Base-by-base conservation (phyloP, 163 green algal species). In the Trebouxia gelatinosa region DNA sequence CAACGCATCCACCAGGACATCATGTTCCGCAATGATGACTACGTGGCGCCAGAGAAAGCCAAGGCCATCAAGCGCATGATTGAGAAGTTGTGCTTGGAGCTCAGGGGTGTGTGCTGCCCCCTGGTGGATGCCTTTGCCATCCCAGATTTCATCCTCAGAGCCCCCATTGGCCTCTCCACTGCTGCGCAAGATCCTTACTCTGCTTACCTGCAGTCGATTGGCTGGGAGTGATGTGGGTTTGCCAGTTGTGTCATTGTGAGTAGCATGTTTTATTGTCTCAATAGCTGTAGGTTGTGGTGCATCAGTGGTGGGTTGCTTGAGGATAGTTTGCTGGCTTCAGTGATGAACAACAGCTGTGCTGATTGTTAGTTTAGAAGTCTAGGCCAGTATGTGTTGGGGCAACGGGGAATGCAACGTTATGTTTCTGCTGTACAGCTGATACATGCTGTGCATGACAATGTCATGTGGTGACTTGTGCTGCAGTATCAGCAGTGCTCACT, bases 61-160 rank as follows among this genome's bases (percentile, higher is more conserved):
- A 97, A 97, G 88, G 94, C 94, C 70, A 98, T 98, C 77, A 78
- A 91, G 66, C 83, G 85, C n/a, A 90, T 97, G 71, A 83, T 95
- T 16, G 85, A 93, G 78, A 51, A 81, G n/a, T 87, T 98, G 64
- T 96, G 91, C 87, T 70, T 68, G 19, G 91, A 96, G 82, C 79
- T 90, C 50, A 78, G 91, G 2, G 87, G 84, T 6, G 85, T 94
- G 58, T 91, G 92, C 13, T 78, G 92, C 74, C 85, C 87, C 1
- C 85, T 98, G 70, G 91, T 97, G 31, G 87, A 93, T 65, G 85
- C 92, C 0, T 98, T 95, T 84, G 90, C 80, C 57, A 95, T 98
- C 74, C 93, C 94, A 5, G 94, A 98, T 85, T 83, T 91, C 84
- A 92, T 98, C 26, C 83, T 98, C 70, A 83, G 92, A 2, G 90